phyloP scores from a whole-genome alignment of 2,329 filamentous ascomycete species.

The Myriosclerotinia curreyana region DNA sequence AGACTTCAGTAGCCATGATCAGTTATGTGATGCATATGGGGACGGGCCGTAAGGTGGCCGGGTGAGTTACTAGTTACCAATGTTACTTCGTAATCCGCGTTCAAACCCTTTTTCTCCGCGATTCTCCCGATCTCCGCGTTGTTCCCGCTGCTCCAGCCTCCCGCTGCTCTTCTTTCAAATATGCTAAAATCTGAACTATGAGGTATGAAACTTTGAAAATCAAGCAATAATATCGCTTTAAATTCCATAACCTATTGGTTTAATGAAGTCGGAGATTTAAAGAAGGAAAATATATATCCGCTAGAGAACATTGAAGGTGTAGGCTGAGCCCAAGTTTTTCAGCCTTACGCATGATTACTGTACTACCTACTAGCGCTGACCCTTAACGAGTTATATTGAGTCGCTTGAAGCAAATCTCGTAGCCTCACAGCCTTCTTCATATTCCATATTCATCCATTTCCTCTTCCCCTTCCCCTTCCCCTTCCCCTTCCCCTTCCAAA shows the following conservation, averaged over 20 bases:
- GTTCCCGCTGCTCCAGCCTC: neutral
- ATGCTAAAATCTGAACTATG: neutral
- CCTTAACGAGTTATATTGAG: neutral
- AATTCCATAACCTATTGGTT: no score
- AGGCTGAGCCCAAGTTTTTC: neutral
- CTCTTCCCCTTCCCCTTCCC: no score
- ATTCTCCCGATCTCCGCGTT: neutral
- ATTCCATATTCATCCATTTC: neutral
- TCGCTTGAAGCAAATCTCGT: neutral
- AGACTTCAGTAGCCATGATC: neutral
- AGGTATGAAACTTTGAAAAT: neutral
- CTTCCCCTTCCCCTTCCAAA: neutral
- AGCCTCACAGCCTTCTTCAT: neutral
- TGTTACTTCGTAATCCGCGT: no score
- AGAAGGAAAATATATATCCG: no score
- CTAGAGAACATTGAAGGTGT: no score
- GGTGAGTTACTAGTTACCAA: no score
- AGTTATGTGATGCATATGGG: no score
- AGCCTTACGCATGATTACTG: neutral
- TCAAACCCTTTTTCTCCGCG: neutral
- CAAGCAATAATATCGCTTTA: neutral
- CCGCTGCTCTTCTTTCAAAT: neutral
- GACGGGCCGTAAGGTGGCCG: no score
- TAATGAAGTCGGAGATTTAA: no score
- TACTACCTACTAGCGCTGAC: neutral